A percentile compares a stretch with the other conserved stretches of the same genome.
Evolutionary conservation across 257 asterid genomes (phyloP).

Genomic region (Coffea eugenioides): DNA sequence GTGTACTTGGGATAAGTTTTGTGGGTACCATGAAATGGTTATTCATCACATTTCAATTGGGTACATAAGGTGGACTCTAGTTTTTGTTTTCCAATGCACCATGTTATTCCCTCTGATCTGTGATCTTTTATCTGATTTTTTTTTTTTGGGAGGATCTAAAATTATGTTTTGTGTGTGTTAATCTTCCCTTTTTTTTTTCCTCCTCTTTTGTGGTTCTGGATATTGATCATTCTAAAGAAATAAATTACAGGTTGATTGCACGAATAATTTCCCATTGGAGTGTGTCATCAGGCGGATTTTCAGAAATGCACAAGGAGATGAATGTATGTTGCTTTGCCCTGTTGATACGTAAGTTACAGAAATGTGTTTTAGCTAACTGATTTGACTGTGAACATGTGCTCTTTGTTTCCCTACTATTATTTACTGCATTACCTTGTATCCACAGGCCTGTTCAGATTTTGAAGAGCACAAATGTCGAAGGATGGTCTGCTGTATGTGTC

Average conservation of each 20-base stretch:
- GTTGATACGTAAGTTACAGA: conserved; percentile 72
- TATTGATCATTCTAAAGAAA: conserved; percentile 15
- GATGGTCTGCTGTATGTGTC: conserved; percentile 97
- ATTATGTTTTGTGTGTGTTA: background rate
- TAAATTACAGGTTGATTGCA: conserved; percentile 71
- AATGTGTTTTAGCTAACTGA: conserved; percentile 8
- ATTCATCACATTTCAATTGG: too few species aligned
- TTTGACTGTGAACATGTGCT: background rate
- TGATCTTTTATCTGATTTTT: background rate
- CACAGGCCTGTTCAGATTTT: conserved; percentile 93
- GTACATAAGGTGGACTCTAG: too few species aligned
- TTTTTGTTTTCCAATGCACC: background rate
- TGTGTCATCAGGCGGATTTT: conserved; percentile 89
- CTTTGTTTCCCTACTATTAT: conserved; percentile 15
- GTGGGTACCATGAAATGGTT: too few species aligned
- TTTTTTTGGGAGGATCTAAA: background rate
- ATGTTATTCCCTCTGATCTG: background rate
- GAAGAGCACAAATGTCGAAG: conserved; percentile 93
- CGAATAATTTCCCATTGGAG: conserved; percentile 81
- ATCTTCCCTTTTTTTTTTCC: background rate
- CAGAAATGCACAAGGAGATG: conserved; percentile 75
- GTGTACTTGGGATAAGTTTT: too few species aligned
- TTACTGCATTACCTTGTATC: conserved; percentile 12
- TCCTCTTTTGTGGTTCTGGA: background rate
- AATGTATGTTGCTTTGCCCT: conserved; percentile 94